Conservation (phyloP, 305 asterid genomes). For the Fraxinus greggii region DNA sequence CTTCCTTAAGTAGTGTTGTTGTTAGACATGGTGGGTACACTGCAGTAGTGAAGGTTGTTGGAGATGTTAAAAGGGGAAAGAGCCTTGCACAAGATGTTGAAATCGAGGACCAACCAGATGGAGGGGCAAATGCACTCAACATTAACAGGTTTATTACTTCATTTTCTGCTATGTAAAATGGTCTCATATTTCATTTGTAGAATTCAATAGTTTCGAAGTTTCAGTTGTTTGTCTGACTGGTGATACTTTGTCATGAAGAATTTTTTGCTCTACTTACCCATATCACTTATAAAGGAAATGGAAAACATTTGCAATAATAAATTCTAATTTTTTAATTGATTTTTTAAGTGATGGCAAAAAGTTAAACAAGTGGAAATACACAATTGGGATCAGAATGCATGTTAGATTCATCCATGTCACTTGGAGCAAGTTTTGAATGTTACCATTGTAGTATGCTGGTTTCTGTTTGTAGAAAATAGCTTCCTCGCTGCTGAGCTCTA, state of each 20-base stretch:
- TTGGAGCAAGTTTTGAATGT: constrained; percentile 21
- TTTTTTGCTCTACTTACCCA: not conserved
- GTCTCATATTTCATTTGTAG: constrained; percentile 20
- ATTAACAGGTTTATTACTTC: constrained; percentile 68
- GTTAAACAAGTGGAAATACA: not conserved
- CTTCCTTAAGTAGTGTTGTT: constrained; percentile 68
- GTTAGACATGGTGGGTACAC: constrained; percentile 86
- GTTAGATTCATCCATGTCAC: constrained; percentile 20
- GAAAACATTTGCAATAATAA: not conserved
- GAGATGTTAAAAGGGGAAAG: constrained; percentile 56
- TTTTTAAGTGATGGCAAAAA: not conserved
- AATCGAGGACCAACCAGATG: constrained; percentile 83
- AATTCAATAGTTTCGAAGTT: not conserved
- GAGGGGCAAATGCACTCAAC: constrained; percentile 96
- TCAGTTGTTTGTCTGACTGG: not conserved
- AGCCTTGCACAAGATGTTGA: constrained; percentile 52
- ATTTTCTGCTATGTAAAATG: constrained; percentile 21
- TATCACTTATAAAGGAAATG: not conserved
- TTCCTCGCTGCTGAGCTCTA: not conserved
- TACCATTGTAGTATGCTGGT: constrained; percentile 14
- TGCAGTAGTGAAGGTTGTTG: constrained; percentile 77
- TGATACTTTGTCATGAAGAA: not conserved
- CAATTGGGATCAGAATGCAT: constrained; percentile 12
- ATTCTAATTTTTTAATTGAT: not conserved
- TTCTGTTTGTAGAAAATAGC: not conserved